Conservation (phyloP, 225 moss, liverwort and hornwort genomes). For the Ulota crispa region DNA sequence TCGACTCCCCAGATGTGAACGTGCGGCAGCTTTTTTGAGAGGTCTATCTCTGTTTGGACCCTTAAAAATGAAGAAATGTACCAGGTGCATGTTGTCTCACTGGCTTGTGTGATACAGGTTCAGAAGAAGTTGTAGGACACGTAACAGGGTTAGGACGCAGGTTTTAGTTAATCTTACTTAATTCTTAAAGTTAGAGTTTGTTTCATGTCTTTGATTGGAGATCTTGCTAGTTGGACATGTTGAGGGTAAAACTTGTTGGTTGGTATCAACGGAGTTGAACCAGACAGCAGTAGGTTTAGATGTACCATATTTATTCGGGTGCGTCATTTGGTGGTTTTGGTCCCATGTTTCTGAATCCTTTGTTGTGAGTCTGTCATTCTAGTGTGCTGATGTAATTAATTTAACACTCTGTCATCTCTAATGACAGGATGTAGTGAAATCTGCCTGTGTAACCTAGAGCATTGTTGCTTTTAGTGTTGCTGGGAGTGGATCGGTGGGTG, state of each 20-base stretch:
- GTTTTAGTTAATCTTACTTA: conserved; percentile 23
- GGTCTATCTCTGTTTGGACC: conserved; percentile 29
- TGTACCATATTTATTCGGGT: conserved; percentile 31
- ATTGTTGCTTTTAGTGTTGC: neutral
- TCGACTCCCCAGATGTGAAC: conserved; percentile 12
- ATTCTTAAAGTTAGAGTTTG: conserved; percentile 13
- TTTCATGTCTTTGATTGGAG: conserved; percentile 15
- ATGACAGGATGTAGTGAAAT: neutral
- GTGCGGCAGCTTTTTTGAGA: conserved; percentile 31
- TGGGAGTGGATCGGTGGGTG: neutral
- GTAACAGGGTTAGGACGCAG: conserved; percentile 12
- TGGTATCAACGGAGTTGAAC: conserved; percentile 29
- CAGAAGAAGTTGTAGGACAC: conserved; percentile 22
- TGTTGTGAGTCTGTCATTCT: conserved; percentile 3
- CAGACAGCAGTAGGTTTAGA: conserved; percentile 21
- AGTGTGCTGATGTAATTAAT: conserved; percentile 5
- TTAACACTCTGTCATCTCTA: neutral
- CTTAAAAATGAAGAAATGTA: conserved; percentile 23
- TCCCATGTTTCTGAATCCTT: conserved; percentile 19
- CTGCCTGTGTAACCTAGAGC: neutral
- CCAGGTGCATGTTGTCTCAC: conserved; percentile 32
- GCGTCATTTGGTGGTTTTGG: conserved; percentile 33
- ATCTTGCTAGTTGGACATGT: conserved; percentile 21
- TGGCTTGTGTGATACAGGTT: conserved; percentile 41
- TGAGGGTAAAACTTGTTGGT: conserved; percentile 18